A percentile compares a stretch with the other conserved stretches of the same genome.
phyloP scores from a whole-genome alignment of 179 eudicot genomes.

The Silene noctiflora region DNA sequence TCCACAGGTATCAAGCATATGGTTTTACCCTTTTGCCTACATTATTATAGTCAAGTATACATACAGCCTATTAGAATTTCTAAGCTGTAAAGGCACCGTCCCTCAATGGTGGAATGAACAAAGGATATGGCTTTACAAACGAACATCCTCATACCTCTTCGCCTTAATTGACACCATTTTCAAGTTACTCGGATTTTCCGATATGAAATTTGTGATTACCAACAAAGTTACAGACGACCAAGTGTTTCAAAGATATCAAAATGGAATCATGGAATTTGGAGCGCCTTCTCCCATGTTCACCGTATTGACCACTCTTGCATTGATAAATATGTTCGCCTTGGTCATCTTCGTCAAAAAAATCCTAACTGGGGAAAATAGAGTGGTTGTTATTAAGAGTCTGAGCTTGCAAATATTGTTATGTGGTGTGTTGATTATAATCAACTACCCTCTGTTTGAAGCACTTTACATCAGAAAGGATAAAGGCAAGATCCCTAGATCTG shows the following conservation, averaged over 20 bases:
- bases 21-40: constrained; percentile 67
- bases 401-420: constrained; percentile 52
- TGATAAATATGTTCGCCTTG: constrained; percentile 50
- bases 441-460: constrained; percentile 58
- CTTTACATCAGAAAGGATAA: constrained; percentile 58
- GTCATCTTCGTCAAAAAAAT: constrained; percentile 12
- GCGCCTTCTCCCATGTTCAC: constrained; percentile 52
- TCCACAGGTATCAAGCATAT: constrained; percentile 65
- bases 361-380: constrained; percentile 11
- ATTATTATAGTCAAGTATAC: constrained; percentile 30
- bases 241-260: constrained; percentile 42
- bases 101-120: constrained; percentile 83
- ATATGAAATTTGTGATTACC: constrained; percentile 51
- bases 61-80: constrained; percentile 50
- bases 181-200: constrained; percentile 39
- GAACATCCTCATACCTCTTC: constrained; percentile 60
- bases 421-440: constrained; percentile 44
- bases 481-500: constrained; percentile 64
- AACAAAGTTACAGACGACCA: constrained; percentile 49
- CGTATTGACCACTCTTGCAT: constrained; percentile 46
- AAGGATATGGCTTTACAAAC: constrained; percentile 87
- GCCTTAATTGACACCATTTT: constrained; percentile 47
- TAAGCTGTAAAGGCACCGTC: constrained; percentile 49
- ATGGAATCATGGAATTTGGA: constrained; percentile 75
- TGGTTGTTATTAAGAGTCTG: constrained; percentile 16